Base-by-base conservation (phyloP, 1,284 basidiomycete species). In the Omphalotus olearius region DNA sequence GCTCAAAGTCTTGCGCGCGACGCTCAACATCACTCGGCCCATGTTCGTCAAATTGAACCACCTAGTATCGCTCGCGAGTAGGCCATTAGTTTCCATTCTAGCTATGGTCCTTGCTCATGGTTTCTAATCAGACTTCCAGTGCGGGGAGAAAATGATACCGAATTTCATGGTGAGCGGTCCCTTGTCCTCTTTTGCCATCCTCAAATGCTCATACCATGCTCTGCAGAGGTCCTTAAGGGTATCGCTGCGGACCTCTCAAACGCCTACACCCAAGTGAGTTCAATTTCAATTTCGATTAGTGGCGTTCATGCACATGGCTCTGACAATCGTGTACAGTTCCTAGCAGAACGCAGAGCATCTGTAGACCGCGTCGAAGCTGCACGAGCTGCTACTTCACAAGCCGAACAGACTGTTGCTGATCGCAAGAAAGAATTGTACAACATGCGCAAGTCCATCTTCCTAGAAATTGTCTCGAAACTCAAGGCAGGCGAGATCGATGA, bases 131-230 rank as follows among this genome's bases (percentile, higher is more conserved):
- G 53, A 14, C 4, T 51, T 16, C 53, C 53, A n/a, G 13, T 30
- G 3, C 45, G 53, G 23, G 44, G 42, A 18, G 53, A 55, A 38
- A 47, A 42, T 14, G 45, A 45, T 11, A 44, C 39, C 18, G 45
- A 40, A 26, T 55, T 55, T 30, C 50, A 55, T 55, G 53, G 53
- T 55, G 26, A 6, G 53, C 51, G 11, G 25, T 33, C 10, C 6
- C 38, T 6, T 18, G 16, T 10, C 30, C 23, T 17, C 39, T 18
- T 25, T n/a, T n/a, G n/a, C n/a, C 17, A 28, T 42, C 23, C 26
- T 25, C 33, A 37, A 44, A n/a, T 16, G n/a, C 26, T 41, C 16
- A 36, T n/a, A 38, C 6, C 37, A 6, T 38, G 20, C 28, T 4
- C 14, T 37, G 1, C 35, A 55, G 53, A 44, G 30, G 42, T 37